A percentile compares a stretch with the other conserved stretches of the same genome.
Evolutionary conservation across 2,329 filamentous ascomycete species (phyloP).

Genomic region (Aulographum hederae): DNA sequence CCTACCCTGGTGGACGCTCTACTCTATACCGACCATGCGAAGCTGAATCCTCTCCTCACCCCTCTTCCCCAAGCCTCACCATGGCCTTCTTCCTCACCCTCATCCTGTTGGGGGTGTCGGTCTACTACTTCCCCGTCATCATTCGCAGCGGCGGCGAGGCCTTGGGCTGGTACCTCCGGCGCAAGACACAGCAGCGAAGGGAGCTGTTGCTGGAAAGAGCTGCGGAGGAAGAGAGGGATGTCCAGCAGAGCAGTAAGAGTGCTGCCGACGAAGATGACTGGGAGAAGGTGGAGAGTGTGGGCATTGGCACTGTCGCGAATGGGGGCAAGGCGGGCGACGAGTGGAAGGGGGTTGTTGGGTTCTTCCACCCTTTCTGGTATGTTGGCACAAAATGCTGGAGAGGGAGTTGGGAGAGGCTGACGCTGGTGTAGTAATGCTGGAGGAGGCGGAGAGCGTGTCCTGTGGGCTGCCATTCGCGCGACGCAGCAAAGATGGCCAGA

Average conservation of each 20-base stretch:
- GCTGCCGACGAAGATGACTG: slow-evolving; percentile 41
- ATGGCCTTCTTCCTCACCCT: neutral
- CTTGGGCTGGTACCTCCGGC: slow-evolving; percentile 8
- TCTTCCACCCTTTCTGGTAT: slow-evolving; percentile 96
- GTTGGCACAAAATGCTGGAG: slow-evolving; percentile 9
- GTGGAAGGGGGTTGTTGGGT: slow-evolving; percentile 77
- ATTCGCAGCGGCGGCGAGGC: slow-evolving; percentile 8
- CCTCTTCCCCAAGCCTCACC: neutral
- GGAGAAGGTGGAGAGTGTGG: slow-evolving; percentile 46
- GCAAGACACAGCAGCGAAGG: slow-evolving; percentile 13
- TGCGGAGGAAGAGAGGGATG: slow-evolving; percentile 9
- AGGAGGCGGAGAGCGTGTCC: slow-evolving; percentile 83
- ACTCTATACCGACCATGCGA: neutral
- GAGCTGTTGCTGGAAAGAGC: slow-evolving; percentile 10
- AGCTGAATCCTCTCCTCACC: neutral
- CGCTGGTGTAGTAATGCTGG: slow-evolving; percentile 60
- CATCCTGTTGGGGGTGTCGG: neutral
- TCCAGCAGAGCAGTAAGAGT: slow-evolving; percentile 4
- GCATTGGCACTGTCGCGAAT: slow-evolving; percentile 24
- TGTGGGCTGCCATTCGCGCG: slow-evolving; percentile 87
- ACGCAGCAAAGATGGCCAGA: slow-evolving; percentile 80
- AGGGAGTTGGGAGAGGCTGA: slow-evolving; percentile 7
- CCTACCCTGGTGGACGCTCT: neutral
- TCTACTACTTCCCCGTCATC: slow-evolving; percentile 1
- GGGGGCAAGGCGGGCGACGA: slow-evolving; percentile 31